Conservation (phyloP, 2,329 filamentous ascomycete genomes). For the Colletotrichum tamarilloi region DNA sequence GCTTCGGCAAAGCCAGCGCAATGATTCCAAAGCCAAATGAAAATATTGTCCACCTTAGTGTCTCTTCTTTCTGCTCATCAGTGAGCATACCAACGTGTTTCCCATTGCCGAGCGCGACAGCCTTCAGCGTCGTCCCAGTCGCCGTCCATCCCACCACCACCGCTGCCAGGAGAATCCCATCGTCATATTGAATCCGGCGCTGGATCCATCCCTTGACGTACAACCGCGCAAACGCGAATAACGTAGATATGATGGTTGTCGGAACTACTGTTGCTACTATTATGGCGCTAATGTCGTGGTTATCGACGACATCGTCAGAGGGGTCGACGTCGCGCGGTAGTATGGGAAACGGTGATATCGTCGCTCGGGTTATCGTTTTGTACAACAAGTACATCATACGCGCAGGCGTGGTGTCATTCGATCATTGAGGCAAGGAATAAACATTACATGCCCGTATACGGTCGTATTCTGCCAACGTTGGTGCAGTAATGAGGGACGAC, state of each 20-base stretch:
- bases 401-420: constrained; percentile 2
- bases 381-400: constrained; percentile 24
- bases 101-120: constrained; percentile 51
- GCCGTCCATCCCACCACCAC: constrained; percentile 24
- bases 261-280: constrained; percentile 20
- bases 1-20: constrained; percentile 53
- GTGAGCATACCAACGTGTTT: constrained; percentile 48
- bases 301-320: background rate
- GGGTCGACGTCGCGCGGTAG: background rate
- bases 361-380: constrained; percentile 11
- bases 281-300: constrained; percentile 9
- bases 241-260: constrained; percentile 17
- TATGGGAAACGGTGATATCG: constrained; percentile 13
- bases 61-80: constrained; percentile 41
- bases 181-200: constrained; percentile 20
- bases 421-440: background rate
- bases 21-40: constrained; percentile 52
- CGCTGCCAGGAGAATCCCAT: constrained; percentile 19
- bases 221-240: constrained; percentile 16
- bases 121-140: constrained; percentile 32
- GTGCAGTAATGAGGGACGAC: background rate
- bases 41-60: constrained; percentile 48
- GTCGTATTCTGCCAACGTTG: background rate
- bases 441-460: background rate
- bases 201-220: constrained; percentile 29